These are phyloP conservation scores for Perilla frutescens DNA, from an alignment of 257 asterid genomes.

Conservation along the genomic window DNA sequence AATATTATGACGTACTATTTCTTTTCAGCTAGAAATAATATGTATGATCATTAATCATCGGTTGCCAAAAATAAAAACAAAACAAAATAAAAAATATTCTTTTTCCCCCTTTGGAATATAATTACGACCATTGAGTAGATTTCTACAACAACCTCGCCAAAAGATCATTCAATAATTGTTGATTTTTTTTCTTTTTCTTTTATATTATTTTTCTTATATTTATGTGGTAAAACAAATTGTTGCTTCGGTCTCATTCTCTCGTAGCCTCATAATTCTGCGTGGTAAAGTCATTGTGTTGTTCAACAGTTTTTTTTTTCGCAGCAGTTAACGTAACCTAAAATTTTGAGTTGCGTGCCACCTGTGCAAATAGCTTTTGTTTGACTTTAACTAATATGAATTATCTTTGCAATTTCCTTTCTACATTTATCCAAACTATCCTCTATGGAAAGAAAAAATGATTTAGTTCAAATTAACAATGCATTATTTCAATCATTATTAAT, in stretches of 20 bases:
- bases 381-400: constrained; percentile 17
- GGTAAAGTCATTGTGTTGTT: constrained; percentile 3
- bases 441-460: no score
- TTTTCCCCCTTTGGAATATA: background rate
- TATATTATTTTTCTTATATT: no score
- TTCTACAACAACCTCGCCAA: constrained; percentile 19
- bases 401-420: no score
- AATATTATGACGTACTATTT: no score
- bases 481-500: no score
- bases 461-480: background rate
- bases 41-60: background rate
- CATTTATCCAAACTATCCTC: background rate
- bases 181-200: background rate
- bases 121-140: constrained; percentile 23
- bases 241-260: constrained; percentile 2
- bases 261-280: constrained; percentile 7
- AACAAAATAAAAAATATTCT: background rate
- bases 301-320: background rate
- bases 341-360: constrained; percentile 32
- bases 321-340: constrained; percentile 4
- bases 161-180: constrained; percentile 30
- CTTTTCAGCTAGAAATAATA: no score
- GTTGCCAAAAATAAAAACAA: background rate
- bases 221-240: constrained; percentile 12
- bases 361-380: constrained; percentile 28